These are phyloP conservation scores for Schizopora paradoxa DNA, from an alignment of 1,284 basidiomycete genomes.

Conservation along the genomic window DNA sequence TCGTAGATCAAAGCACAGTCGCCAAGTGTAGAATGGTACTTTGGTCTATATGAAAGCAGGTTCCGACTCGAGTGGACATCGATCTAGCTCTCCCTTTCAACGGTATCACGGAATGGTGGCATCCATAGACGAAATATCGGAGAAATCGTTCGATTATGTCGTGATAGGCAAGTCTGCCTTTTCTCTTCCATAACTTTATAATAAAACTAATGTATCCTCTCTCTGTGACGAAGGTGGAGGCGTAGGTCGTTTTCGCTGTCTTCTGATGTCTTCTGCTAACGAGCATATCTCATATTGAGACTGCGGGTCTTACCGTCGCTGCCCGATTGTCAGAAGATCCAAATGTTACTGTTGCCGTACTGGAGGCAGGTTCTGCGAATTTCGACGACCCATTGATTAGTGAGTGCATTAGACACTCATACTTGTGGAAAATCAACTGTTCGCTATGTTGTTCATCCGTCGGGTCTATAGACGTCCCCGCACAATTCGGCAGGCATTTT, in stretches of 20 bases:
- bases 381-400: neutral
- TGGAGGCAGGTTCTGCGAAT: slow-evolving; percentile 12
- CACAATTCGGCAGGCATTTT: neutral
- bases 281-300: neutral
- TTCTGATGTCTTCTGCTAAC: neutral
- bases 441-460: no score
- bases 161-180: neutral
- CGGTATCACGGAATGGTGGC: no score
- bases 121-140: no score
- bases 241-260: neutral
- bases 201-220: neutral
- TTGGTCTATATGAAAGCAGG: no score
- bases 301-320: slow-evolving; percentile 10
- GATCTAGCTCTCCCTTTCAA: no score
- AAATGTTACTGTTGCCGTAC: slow-evolving; percentile 5
- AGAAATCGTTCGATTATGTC: neutral
- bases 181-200: neutral
- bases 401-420: neutral
- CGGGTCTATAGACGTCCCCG: neutral
- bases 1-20: no score
- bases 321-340: slow-evolving; percentile 12
- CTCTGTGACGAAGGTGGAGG: neutral
- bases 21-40: no score
- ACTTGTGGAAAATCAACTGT: neutral
- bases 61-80: no score